Evolutionary conservation across 495 filamentous ascomycete species (phyloP).

Genomic region (Neurospora tetrasperma): DNA sequence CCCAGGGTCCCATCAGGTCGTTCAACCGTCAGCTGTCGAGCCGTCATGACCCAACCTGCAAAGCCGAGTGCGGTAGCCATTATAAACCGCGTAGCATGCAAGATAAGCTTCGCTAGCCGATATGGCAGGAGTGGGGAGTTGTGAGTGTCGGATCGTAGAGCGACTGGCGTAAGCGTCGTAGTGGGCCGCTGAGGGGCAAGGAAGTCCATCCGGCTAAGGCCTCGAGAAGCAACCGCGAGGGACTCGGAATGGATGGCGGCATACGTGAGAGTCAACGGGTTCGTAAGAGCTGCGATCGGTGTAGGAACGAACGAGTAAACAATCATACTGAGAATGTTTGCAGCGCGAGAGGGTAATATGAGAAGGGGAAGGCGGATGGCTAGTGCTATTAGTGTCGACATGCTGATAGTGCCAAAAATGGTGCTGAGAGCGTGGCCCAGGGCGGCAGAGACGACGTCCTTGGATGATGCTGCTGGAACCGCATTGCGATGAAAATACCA

Average conservation of each 20-base stretch:
- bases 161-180: conserved; percentile 49
- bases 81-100: conserved; percentile 81
- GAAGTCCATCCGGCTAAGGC: conserved; percentile 67
- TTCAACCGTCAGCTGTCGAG: conserved; percentile 52
- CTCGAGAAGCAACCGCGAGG: conserved; percentile 61
- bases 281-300: conserved; percentile 72
- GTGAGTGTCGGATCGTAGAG: conserved; percentile 42
- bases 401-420: conserved; percentile 85
- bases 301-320: conserved; percentile 74
- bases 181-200: conserved; percentile 49
- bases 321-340: conserved; percentile 54
- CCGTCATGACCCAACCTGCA: conserved; percentile 94
- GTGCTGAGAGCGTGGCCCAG: conserved; percentile 68
- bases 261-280: conserved; percentile 85
- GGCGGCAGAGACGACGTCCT: conserved; percentile 72
- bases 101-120: conserved; percentile 78
- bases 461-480: conserved; percentile 62
- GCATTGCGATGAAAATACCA: conserved; percentile 97
- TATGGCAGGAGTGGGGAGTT: conserved; percentile 52
- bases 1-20: conserved; percentile 35
- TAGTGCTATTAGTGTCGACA: conserved; percentile 70
- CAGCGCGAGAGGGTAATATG: conserved; percentile 64
- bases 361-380: conserved; percentile 78
- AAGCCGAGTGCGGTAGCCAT: conserved; percentile 85
- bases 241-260: conserved; percentile 87